These are phyloP conservation scores for Geranium incanum DNA, from an alignment of 441 rosid species.

Conservation along the genomic window DNA sequence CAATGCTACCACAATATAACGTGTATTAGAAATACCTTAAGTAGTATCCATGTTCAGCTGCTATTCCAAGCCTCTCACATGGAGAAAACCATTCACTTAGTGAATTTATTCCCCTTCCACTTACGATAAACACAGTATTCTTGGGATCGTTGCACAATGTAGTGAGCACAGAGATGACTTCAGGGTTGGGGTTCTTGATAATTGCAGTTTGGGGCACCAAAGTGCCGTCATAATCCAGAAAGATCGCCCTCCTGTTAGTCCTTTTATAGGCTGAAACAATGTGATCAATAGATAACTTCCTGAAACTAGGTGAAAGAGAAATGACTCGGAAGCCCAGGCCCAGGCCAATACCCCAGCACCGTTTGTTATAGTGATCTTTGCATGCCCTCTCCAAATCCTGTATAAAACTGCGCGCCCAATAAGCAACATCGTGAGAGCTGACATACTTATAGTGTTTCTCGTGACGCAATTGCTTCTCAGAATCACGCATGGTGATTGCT, in stretches of 20 bases:
- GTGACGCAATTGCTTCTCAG: slow-evolving; percentile 79
- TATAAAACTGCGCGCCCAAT: slow-evolving; percentile 68
- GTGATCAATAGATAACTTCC: slow-evolving; percentile 57
- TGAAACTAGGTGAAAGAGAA: slow-evolving; percentile 73
- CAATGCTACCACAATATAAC: neutral
- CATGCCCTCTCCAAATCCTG: slow-evolving; percentile 81
- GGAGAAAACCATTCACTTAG: slow-evolving; percentile 74
- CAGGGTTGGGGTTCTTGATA: slow-evolving; percentile 53
- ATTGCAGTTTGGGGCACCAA: slow-evolving; percentile 60
- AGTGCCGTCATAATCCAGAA: slow-evolving; percentile 84
- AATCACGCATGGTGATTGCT: slow-evolving; percentile 55
- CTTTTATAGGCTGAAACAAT: slow-evolving; percentile 52
- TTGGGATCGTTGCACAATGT: slow-evolving; percentile 55
- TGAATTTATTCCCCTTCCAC: slow-evolving; percentile 66
- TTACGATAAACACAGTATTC: slow-evolving; percentile 71
- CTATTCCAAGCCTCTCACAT: slow-evolving; percentile 24
- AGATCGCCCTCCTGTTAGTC: slow-evolving; percentile 63
- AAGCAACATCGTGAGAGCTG: slow-evolving; percentile 69
- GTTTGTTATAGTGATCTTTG: slow-evolving; percentile 63
- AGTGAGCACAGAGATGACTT: slow-evolving; percentile 49
- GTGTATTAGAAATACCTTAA: slow-evolving; percentile 36
- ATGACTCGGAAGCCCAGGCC: slow-evolving; percentile 75
- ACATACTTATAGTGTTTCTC: slow-evolving; percentile 76
- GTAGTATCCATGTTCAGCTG: slow-evolving; percentile 87
- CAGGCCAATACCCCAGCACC: slow-evolving; percentile 82